Conservation (phyloP, 225 moss, liverwort and hornwort genomes). For the Straminergon stramineum region DNA sequence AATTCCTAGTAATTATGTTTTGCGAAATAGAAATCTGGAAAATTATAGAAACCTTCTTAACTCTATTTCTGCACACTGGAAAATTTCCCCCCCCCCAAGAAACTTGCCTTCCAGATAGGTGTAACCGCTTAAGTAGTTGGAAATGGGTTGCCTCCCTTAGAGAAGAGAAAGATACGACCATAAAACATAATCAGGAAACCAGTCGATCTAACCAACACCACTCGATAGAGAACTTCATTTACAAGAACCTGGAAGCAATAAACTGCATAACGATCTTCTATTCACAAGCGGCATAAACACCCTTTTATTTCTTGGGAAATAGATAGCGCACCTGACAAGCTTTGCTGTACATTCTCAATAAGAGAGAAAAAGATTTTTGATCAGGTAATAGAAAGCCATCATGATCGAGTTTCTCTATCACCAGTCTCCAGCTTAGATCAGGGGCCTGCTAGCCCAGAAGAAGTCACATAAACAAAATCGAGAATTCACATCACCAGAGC, state of each 20-base stretch:
- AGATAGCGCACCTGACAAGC: conserved; percentile 37
- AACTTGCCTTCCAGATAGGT: no score
- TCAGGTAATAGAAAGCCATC: conserved; percentile 87
- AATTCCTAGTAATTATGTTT: no score
- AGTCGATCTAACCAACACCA: neutral
- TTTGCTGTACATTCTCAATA: conserved; percentile 68
- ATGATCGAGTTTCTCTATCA: conserved; percentile 87
- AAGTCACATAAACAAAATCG: conserved; percentile 1
- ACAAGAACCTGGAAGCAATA: neutral
- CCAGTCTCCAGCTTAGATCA: conserved; percentile 60
- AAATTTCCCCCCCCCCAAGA: no score
- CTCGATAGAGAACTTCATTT: neutral
- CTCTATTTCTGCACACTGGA: no score
- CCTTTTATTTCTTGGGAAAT: neutral
- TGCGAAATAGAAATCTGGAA: no score
- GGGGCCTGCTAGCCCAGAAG: conserved; percentile 39
- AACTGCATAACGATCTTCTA: neutral
- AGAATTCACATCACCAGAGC: neutral
- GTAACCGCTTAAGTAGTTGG: no score
- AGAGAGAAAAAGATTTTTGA: conserved; percentile 62
- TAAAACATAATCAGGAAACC: neutral
- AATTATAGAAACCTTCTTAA: no score
- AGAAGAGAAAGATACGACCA: neutral
- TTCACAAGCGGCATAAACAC: neutral
- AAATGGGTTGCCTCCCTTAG: no score